Base-by-base conservation (phyloP, 139 green algal species). In the Dunaliella sp. region DNA sequence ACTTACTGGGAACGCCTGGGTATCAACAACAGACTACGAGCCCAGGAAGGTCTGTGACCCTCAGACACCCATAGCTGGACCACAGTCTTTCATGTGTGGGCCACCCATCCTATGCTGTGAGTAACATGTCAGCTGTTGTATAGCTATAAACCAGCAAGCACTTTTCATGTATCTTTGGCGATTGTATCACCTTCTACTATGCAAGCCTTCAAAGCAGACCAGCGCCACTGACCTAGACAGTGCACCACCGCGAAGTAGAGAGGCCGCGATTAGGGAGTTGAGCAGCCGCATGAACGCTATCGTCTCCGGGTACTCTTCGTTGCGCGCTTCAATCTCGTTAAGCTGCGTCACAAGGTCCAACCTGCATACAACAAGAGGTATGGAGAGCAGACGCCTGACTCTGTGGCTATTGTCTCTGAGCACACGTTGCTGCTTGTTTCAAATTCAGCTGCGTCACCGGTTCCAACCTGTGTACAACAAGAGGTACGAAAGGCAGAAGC, bases 231-330 rank as follows among this genome's bases (percentile, higher is more conserved):
- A 24, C 2, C 59, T 82, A 72, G 28, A 37, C 31, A 30, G 31
- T 31, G 32, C 72, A 3, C 65, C 7, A 12, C 33, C 25, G 59
- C 76, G 76, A 3, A 81, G 82, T 32, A 65, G 57, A 59, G 82
- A 58, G 36, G 84, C 85, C 26, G 58, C 85, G 86, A 94, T 86
- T 80, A 97, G 84, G 25, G 86, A 81, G 83, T 96, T 97, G 36
- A 97, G 87, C 38, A 97, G 88, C 0, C 81, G 82, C 31, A 97
- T 84, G 73, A 97, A 95, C 0, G 92, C 90, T 0, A 95, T 59
- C 0, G 88, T 92, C 85, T 97, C 94, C 1, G 80, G 83, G 82
- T 96, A 97, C 59, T 96, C 92, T 85, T 97, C 91, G 81, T 93
- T 85, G 37, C 92, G 84, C 33, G 91, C 90, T 88, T 96, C 94